Base-by-base conservation (phyloP, 495 filamentous ascomycete species). In the Penicillium pulvis region DNA sequence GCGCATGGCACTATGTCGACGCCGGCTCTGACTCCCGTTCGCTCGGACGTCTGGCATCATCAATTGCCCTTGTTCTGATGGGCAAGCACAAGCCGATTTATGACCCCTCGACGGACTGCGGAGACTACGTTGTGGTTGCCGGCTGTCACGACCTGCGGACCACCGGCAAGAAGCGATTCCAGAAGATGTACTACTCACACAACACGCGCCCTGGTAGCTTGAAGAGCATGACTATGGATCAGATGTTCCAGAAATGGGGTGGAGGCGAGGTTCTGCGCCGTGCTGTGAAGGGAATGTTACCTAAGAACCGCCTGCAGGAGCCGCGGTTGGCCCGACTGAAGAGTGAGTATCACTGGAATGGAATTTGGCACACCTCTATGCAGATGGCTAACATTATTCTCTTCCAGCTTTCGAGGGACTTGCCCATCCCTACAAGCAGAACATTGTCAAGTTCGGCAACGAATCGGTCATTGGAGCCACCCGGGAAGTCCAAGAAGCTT, bases 11-110 rank as follows among this genome's bases (percentile, higher is more conserved):
- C 78, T 85, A 89, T 75, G 70, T 90, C 66, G 85, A 89, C 81
- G 82, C 97, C 79, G 77, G 90, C 79, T 61, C 75, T 17, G 71
- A 77, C 58, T 54, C 69, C 39, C 72, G 73, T 46, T 74, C 75
- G 39, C 88, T 98, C 28, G 94, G 94, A 55, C 92, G 94, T 16
- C 82, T 99, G 31, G 94, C 94, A 52, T 90, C 90, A 47, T 87
- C 87, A 55, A 98, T 99, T 74, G 93, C 94, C 63, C 82, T 89
- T 59, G 81, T 89, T 57, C 87, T 99, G 24, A 98, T 98, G 94
- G 94, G 94, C 75, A 99, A 99, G 82, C 88, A 98, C 83, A 99
- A 99, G 76, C 94, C 94, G 14, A 98, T 96, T 78, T 98, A 87
- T 77, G 90, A 98, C 73, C 95, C 91, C 19, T 85, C 88, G 58